phyloP scores from a whole-genome alignment of 805 yeast species.

The Naumovozyma dairenensis region DNA sequence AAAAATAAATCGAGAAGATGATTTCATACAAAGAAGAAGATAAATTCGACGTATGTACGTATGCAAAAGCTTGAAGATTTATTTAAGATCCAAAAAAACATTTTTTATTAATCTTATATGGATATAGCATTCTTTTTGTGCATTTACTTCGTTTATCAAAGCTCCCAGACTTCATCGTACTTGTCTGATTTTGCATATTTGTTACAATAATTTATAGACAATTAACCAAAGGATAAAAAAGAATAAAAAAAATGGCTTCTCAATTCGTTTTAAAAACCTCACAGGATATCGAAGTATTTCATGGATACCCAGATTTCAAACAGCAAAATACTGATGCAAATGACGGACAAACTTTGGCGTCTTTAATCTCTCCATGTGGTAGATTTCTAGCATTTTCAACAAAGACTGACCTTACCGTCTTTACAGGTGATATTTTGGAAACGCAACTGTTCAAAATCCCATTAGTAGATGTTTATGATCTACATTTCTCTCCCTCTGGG shows the following conservation, averaged over 20 bases:
- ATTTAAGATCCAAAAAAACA: too few species aligned
- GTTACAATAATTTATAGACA: too few species aligned
- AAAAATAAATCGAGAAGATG: too few species aligned
- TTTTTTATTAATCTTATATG: too few species aligned
- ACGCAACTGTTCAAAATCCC: slow-evolving; percentile 18
- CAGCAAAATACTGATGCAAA: slow-evolving; percentile 18
- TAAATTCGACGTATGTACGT: too few species aligned
- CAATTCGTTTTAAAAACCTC: slow-evolving; percentile 28
- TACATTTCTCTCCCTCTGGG: slow-evolving; percentile 85
- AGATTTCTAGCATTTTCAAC: slow-evolving; percentile 28
- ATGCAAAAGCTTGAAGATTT: too few species aligned
- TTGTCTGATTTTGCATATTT: too few species aligned
- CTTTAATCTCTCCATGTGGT: slow-evolving; percentile 29
- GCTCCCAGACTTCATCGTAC: too few species aligned
- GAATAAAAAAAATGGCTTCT: slow-evolving; percentile 30
- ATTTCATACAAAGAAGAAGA: too few species aligned
- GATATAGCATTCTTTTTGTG: too few species aligned
- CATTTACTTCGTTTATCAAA: too few species aligned
- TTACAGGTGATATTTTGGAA: slow-evolving; percentile 22
- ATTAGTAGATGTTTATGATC: slow-evolving; percentile 62
- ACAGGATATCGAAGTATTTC: slow-evolving; percentile 27
- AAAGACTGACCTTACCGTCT: slow-evolving; percentile 19
- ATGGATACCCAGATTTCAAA: slow-evolving; percentile 27
- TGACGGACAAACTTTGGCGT: slow-evolving; percentile 15
- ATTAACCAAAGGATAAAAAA: background rate